These are phyloP conservation scores for Colletotrichum endophyticum DNA, from an alignment of 2,329 filamentous ascomycete genomes.

Conservation along the genomic window DNA sequence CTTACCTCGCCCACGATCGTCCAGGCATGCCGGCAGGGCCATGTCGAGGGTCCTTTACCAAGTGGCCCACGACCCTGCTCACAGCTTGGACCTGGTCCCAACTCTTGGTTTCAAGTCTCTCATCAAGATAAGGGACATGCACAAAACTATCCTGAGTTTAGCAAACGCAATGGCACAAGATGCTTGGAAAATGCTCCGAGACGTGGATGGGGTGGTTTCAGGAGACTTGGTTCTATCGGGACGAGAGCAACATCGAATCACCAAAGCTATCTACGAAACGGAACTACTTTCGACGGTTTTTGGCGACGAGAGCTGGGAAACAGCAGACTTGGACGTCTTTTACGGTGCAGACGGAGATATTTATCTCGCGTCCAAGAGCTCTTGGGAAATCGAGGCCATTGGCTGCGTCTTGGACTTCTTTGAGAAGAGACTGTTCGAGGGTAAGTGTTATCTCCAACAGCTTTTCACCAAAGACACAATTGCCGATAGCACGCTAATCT, in stretches of 20 bases:
- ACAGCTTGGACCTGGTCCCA: neutral
- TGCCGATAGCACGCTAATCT: rapidly evolving
- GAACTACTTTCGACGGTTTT: neutral
- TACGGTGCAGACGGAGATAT: neutral
- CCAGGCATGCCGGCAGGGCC: neutral
- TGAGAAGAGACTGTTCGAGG: neutral
- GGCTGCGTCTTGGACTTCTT: neutral
- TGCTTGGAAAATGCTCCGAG: neutral
- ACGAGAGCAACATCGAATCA: neutral
- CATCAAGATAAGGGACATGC: rapidly evolving
- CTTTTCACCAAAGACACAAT: neutral
- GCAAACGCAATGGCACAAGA: neutral
- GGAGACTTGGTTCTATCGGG: neutral
- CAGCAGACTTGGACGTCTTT: neutral
- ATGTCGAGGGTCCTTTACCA: neutral
- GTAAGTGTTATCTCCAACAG: neutral
- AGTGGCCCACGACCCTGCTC: neutral
- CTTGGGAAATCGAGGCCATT: neutral
- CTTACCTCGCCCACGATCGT: neutral
- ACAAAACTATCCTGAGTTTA: neutral
- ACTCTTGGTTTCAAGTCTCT: rapidly evolving
- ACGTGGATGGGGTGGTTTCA: neutral
- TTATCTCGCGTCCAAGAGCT: rapidly evolving
- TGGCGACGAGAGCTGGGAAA: neutral
- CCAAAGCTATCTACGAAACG: neutral